phyloP scores from a whole-genome alignment of 2,329 filamentous ascomycete genomes.

The Aspergillus vadensis region DNA sequence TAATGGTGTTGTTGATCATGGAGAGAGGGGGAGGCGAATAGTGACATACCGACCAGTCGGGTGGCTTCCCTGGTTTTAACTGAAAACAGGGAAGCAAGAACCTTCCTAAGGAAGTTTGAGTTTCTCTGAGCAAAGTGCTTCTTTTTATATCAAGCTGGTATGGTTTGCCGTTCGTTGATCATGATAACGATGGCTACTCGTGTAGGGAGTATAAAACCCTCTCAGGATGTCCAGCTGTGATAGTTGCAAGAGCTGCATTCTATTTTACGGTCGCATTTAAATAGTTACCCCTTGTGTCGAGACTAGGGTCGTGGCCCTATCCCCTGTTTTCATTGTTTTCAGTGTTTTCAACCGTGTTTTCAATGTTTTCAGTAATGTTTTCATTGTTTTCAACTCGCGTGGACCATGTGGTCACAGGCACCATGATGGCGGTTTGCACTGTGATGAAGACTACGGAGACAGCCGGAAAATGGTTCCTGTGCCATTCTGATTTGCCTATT shows the following conservation, averaged over 20 bases:
- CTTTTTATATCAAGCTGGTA: too few relatives aligned
- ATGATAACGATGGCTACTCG: neutral
- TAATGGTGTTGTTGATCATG: neutral
- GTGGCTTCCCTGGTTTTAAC: neutral
- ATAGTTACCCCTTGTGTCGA: neutral
- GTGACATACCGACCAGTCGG: neutral
- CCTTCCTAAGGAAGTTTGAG: neutral
- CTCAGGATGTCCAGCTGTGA: neutral
- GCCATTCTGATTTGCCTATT: too few relatives aligned
- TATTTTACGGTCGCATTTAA: neutral
- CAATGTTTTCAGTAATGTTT: conserved; percentile 3
- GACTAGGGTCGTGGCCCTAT: conserved; percentile 8
- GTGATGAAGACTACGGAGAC: too few relatives aligned
- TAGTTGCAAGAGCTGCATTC: neutral
- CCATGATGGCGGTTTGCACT: too few relatives aligned
- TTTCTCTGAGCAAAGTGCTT: neutral
- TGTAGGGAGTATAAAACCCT: neutral
- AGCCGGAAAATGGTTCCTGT: too few relatives aligned
- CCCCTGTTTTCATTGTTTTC: conserved; percentile 7
- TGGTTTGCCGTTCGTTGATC: neutral
- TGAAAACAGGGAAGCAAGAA: neutral
- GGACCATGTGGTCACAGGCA: neutral
- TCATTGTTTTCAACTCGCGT: neutral
- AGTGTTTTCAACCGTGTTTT: conserved; percentile 10
- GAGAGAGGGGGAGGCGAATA: neutral